Conservation (phyloP, 2,329 filamentous ascomycete species). For the Epichloe uncinata region DNA sequence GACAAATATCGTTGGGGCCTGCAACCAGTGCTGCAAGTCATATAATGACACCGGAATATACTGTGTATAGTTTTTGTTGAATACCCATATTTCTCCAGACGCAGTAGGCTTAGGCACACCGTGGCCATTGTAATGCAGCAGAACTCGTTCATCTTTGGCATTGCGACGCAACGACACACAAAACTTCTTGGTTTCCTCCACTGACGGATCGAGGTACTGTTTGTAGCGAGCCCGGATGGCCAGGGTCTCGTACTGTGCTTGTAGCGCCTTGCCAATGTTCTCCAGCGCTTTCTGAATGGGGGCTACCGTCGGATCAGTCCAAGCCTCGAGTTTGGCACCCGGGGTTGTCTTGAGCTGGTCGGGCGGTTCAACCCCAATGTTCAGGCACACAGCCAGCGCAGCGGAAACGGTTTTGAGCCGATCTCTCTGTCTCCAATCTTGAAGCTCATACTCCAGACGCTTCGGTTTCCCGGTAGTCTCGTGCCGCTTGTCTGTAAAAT, state of each 20-base stretch:
- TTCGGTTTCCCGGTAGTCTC: slow-evolving; percentile 86
- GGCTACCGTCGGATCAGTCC: slow-evolving; percentile 80
- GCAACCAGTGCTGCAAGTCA: slow-evolving; percentile 89
- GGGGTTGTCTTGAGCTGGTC: slow-evolving; percentile 94
- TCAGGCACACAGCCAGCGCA: slow-evolving; percentile 84
- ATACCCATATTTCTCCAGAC: slow-evolving; percentile 97
- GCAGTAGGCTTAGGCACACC: slow-evolving; percentile 91
- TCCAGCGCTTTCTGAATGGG: slow-evolving; percentile 78
- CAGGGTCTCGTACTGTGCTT: slow-evolving; percentile 90
- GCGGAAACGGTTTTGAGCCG: slow-evolving; percentile 93
- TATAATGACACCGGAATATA: slow-evolving; percentile 96
- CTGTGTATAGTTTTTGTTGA: slow-evolving; percentile 97
- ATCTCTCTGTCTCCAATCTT: slow-evolving; percentile 97
- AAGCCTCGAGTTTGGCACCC: slow-evolving; percentile 87
- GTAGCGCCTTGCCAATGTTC: slow-evolving; percentile 90
- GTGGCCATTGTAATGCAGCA: slow-evolving; percentile 99
- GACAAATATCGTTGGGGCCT: slow-evolving; percentile 89
- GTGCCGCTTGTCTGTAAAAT: slow-evolving; percentile 95
- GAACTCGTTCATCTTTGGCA: slow-evolving; percentile 86
- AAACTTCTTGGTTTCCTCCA: slow-evolving; percentile 95
- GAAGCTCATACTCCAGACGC: slow-evolving; percentile 49
- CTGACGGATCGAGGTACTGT: slow-evolving; percentile 88
- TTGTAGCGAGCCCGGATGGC: slow-evolving; percentile 93
- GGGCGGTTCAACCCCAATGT: slow-evolving; percentile 93
- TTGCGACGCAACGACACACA: slow-evolving; percentile 80